phyloP scores from a whole-genome alignment of 805 yeast species.

The Sugiyamaella smithiae region DNA sequence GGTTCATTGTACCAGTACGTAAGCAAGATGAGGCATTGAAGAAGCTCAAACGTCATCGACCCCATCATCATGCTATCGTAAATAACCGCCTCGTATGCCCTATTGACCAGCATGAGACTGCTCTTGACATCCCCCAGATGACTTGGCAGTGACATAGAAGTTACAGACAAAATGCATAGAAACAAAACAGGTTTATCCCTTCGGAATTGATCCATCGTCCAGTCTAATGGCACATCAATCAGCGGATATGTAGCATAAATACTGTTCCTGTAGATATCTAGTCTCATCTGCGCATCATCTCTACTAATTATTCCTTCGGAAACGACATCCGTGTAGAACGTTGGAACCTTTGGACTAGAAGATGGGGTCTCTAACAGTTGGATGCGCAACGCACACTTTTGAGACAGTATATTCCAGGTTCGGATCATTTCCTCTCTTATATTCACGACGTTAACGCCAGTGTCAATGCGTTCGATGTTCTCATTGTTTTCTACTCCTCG shows the following conservation, averaged over 20 bases:
- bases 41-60: constrained; percentile 62
- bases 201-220: constrained; percentile 48
- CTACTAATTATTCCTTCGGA: constrained; percentile 53
- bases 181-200: constrained; percentile 58
- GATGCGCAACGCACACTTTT: constrained; percentile 15
- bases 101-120: constrained; percentile 27
- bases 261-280: constrained; percentile 47
- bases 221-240: constrained; percentile 48
- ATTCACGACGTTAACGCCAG: constrained; percentile 17
- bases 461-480: neutral
- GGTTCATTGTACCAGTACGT: constrained; percentile 83
- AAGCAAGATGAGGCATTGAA: constrained; percentile 58
- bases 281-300: constrained; percentile 57
- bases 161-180: constrained; percentile 59
- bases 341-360: constrained; percentile 14
- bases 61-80: constrained; percentile 68
- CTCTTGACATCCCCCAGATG: constrained; percentile 4
- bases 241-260: constrained; percentile 54
- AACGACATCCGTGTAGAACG: constrained; percentile 39
- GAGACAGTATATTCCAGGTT: constrained; percentile 20
- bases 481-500: neutral
- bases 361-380: constrained; percentile 12
- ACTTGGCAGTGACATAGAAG: constrained; percentile 39
- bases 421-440: constrained; percentile 21
- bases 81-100: constrained; percentile 31